Base-by-base conservation (phyloP, 176 grass and related monocot species). In the Zoysia japonica region DNA sequence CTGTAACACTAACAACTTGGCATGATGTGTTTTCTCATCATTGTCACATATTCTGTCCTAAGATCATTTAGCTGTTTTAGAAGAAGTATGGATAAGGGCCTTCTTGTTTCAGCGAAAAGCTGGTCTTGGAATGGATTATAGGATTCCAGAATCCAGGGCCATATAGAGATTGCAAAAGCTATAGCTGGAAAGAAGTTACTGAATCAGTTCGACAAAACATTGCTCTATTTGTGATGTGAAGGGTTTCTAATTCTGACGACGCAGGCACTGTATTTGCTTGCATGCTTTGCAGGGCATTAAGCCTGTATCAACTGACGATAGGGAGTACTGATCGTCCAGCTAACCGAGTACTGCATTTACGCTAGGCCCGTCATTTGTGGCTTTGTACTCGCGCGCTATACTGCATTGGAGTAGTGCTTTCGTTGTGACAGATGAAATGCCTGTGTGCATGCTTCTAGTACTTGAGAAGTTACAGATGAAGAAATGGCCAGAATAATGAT, bases 291-390 rank as follows among this genome's bases (percentile, higher is more conserved):
- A 59, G 37, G 72, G 63, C 63, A 57, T 19, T 4, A 75, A 28
- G 41, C 47, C 44, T 19, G 41, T 71, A 39, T 37, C 41, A 57
- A 83, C 11, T 46, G 71, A 20, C 47, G 5, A 51, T 9, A 11
- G 60, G 74, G 8, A 20, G 61, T 20, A 47, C 36, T 37, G 72
- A 64, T 39, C 72, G 8, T 10, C 72, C 36, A 41, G 41, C 64
- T 43, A 59, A 61, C 61, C 56, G 3, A 6, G 63, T n/a, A 61
- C 11, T 10, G 81, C 64, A 60, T 83, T 70, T 19, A 69, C 42
- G 48, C 42, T 60, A 40, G 44, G 44, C 7, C 5, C 51, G 16
- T 65, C 76, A 66, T 73, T 48, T 48, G 49, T 56, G 50, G 42
- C n/a, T 35, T 13, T 12, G 55, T 12, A 68, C 40, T 7, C 12